Conservation (phyloP, 257 asterid genomes). For the Solanum sejunctum region DNA sequence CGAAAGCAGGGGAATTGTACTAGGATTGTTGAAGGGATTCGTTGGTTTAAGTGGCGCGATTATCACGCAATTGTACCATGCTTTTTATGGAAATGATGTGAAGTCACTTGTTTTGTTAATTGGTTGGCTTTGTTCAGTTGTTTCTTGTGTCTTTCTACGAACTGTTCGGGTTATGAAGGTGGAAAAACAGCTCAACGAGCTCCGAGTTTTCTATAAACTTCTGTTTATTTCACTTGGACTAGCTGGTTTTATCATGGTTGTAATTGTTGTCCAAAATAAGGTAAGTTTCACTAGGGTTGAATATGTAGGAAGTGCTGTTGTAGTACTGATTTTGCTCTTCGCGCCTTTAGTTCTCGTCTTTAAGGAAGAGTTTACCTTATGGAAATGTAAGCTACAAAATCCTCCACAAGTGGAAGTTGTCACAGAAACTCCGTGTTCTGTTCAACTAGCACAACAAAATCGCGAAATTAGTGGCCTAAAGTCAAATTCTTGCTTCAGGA, state of each 20-base stretch:
- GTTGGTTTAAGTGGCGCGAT: slow-evolving; percentile 47
- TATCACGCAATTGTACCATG: slow-evolving; percentile 26
- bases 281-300: slow-evolving; percentile 2
- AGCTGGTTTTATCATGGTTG: slow-evolving; percentile 31
- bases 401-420: not conserved
- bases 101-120: slow-evolving; percentile 17
- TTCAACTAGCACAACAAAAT: not conserved
- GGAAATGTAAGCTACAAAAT: not conserved
- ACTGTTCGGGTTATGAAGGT: slow-evolving; percentile 17
- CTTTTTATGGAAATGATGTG: slow-evolving; percentile 16
- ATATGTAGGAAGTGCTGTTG: slow-evolving; percentile 8
- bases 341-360: slow-evolving; percentile 22
- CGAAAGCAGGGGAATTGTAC: slow-evolving; percentile 27
- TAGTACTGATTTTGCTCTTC: slow-evolving; percentile 24
- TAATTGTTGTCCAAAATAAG: slow-evolving; percentile 21
- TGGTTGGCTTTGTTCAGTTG: slow-evolving; percentile 2
- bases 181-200: slow-evolving; percentile 9
- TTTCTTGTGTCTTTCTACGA: slow-evolving; percentile 14
- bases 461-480: not conserved
- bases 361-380: slow-evolving; percentile 14
- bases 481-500: slow-evolving; percentile 17
- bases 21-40: slow-evolving; percentile 42
- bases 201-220: slow-evolving; percentile 18
- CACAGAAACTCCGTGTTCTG: not conserved
- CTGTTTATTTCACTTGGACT: slow-evolving; percentile 29